Conservation (phyloP, 2,329 filamentous ascomycete species). For the Fusarium sp. region DNA sequence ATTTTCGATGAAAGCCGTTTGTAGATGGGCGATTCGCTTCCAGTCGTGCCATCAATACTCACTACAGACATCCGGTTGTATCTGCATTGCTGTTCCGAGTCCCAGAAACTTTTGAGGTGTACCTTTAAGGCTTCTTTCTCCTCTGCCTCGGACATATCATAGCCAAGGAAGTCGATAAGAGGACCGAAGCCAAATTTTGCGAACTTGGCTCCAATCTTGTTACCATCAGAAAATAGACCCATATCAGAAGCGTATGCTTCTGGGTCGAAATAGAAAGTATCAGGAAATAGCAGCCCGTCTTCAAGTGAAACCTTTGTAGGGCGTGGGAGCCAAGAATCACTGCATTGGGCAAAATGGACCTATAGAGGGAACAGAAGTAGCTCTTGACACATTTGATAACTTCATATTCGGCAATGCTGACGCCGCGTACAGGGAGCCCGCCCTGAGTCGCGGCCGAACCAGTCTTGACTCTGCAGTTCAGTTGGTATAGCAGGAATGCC, state of each 20-base stretch:
- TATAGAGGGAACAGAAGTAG: conserved; percentile 21
- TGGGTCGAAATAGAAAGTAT: conserved; percentile 11
- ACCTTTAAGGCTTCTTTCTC: neutral
- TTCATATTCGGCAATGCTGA: neutral
- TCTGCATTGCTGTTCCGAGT: no score
- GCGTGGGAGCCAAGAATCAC: neutral
- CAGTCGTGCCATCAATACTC: no score
- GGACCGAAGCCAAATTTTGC: neutral
- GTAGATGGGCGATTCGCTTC: no score
- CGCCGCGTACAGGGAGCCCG: no score
- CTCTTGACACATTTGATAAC: conserved; percentile 8
- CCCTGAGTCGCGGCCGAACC: no score
- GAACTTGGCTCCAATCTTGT: neutral
- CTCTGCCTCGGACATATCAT: neutral
- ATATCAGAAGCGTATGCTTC: neutral
- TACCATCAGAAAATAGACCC: neutral
- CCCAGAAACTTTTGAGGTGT: no score
- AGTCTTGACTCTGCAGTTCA: neutral
- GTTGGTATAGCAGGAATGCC: neutral
- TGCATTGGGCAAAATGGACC: conserved; percentile 21
- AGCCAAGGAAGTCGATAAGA: neutral
- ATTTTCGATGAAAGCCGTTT: no score
- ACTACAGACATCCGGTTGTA: neutral
- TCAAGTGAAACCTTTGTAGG: neutral
- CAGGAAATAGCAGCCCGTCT: conserved; percentile 2